These are phyloP conservation scores for Gynandropsis gynandra DNA, from an alignment of 345 rosid species.

Conservation along the genomic window DNA sequence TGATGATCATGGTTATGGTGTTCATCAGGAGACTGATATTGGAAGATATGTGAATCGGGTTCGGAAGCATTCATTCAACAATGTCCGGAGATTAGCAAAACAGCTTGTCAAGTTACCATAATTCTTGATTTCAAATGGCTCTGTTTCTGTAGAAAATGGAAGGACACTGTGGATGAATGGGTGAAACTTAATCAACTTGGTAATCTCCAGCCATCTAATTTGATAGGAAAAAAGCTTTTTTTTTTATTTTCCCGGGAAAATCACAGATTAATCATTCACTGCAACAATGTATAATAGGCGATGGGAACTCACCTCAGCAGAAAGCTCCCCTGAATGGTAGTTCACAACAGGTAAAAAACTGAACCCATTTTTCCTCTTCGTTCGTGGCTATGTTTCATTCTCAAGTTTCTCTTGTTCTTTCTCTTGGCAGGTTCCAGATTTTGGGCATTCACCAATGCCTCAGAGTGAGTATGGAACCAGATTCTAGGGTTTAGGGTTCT, in stretches of 20 bases:
- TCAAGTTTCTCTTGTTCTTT: no score
- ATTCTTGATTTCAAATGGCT: no score
- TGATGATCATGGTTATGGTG: not conserved
- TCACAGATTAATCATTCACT: no score
- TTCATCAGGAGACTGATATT: slow-evolving; percentile 23
- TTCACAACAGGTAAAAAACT: slow-evolving; percentile 79
- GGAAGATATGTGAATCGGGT: slow-evolving; percentile 49
- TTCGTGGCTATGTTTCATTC: no score
- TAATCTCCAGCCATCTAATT: slow-evolving; percentile 41
- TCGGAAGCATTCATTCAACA: slow-evolving; percentile 65
- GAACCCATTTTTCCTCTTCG: no score
- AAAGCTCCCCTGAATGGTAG: slow-evolving; percentile 45
- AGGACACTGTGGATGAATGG: slow-evolving; percentile 69
- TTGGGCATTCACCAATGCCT: no score
- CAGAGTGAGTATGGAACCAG: no score
- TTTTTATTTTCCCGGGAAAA: not conserved
- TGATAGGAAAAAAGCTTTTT: slow-evolving; percentile 39
- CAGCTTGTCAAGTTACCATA: slow-evolving; percentile 51
- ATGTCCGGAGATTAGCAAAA: slow-evolving; percentile 72
- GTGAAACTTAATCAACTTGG: slow-evolving; percentile 60
- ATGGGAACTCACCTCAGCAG: slow-evolving; percentile 70
- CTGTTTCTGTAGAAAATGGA: slow-evolving; percentile 52
- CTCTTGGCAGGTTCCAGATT: no score
- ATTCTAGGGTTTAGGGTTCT: no score
- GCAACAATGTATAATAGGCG: slow-evolving; percentile 29